Evolutionary conservation across 2,329 filamentous ascomycete genomes (phyloP), one percentile per base, ranked within the genome.

Genomic region (Penicillium frequentans): DNA sequence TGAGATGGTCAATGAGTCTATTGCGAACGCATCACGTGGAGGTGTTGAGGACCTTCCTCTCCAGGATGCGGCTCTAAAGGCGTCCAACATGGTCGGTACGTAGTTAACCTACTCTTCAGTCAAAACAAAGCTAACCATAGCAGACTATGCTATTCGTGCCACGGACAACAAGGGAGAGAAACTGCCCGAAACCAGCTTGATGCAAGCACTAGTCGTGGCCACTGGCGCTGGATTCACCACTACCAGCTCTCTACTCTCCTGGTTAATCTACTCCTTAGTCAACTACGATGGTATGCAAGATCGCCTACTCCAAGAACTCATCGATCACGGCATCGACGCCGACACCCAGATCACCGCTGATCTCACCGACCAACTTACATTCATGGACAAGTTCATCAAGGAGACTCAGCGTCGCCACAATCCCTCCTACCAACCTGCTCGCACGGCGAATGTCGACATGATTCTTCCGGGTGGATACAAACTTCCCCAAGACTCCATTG

Each of bases 211-310:
- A 0, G 72, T 85, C 2, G 82, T 86, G 3, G 78, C 79, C 5
- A 83, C 80, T 0, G 84, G 76, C 3, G 84, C 84, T 2, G 85
- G 85, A n/a, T 87, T 87, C 72, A 85, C 82, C 1, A 87, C 85
- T 0, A 87, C 82, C 1, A 81, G 79, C 3, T 82, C 82, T 0
- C 77, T 86, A 4, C 74, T 86, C 1, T 84, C 82, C 0, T 87
- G 84, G 85, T 73, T 84, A 1, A 66, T 86, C 42, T 86, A 85
- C 64, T 75, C 77, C 6, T 69, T 86, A 1, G 78, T 82, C 7
- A 73, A 68, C 2, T 86, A 87, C 63, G 75, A 77, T 0, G 84
- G 82, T 0, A 81, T 81, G 69, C 84, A 87, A 65, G 83, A 83
- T 9, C 72, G 79, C 2, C 75, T 87, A 0, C 72, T 86, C 0